Percentiles rank a stretch among this genome's conserved stretches.
Evolutionary conservation across 495 filamentous ascomycete species (phyloP).

Genomic region (Penicillium canescens): DNA sequence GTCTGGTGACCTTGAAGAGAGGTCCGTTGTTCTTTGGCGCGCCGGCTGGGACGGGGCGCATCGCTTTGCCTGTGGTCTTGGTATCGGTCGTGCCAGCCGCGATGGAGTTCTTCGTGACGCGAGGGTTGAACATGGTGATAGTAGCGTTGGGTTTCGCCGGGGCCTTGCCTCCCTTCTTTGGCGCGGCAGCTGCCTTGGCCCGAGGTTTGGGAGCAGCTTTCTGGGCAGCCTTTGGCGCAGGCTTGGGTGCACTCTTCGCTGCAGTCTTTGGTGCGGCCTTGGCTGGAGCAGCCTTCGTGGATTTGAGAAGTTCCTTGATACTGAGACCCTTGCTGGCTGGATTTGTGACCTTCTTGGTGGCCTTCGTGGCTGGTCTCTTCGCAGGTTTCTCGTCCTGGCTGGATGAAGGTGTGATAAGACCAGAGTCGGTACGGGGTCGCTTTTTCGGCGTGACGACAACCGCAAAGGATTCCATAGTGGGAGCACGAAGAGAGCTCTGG

Average conservation of each 20-base stretch:
- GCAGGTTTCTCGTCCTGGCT: constrained; percentile 40
- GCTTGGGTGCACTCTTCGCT: constrained; percentile 11
- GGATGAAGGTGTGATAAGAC: constrained; percentile 66
- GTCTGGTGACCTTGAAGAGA: constrained; percentile 18
- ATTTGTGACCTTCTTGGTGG: constrained; percentile 18
- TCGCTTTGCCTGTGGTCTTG: constrained; percentile 35
- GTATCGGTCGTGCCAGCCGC: constrained; percentile 20
- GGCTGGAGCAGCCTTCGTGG: not conserved
- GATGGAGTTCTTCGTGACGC: constrained; percentile 38
- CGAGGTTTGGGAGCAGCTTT: constrained; percentile 17
- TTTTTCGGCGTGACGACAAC: constrained; percentile 49
- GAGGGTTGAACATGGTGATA: constrained; percentile 36
- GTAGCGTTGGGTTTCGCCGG: constrained; percentile 26
- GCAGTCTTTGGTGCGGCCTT: constrained; percentile 9
- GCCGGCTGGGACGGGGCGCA: constrained; percentile 40
- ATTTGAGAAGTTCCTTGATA: constrained; percentile 32
- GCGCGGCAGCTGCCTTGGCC: constrained; percentile 10
- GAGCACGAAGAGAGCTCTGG: constrained; percentile 34
- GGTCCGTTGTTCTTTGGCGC: constrained; percentile 45
- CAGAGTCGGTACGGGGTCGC: constrained; percentile 33
- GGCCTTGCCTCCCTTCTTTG: constrained; percentile 21
- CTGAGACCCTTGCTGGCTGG: constrained; percentile 32
- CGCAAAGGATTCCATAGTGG: constrained; percentile 21
- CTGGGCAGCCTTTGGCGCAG: constrained; percentile 1
- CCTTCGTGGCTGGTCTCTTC: constrained; percentile 12